Percentiles rank a stretch among this genome's conserved stretches.
phyloP scores from a whole-genome alignment of 352 stramenopile species.

The Phytophthora idaei region DNA sequence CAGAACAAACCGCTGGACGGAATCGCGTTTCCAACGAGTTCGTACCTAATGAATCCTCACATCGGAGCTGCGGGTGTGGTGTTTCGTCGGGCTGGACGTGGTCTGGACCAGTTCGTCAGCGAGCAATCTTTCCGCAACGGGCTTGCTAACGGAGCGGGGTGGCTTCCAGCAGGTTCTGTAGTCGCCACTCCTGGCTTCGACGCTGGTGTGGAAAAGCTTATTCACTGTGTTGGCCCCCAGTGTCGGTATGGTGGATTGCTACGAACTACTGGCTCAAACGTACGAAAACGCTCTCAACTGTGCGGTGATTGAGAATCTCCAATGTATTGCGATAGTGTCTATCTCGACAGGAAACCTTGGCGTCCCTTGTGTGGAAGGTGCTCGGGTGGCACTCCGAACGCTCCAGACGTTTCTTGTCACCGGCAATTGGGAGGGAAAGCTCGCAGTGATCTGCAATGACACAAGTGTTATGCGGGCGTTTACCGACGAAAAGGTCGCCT shows the following conservation, averaged over 20 bases:
- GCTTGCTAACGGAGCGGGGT: neutral
- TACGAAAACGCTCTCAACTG: neutral
- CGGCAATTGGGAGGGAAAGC: neutral
- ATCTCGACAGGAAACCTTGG: too few species aligned
- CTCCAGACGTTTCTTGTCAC: too few species aligned
- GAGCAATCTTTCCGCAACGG: neutral
- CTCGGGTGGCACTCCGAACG: too few species aligned
- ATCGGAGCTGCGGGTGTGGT: neutral
- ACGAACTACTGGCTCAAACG: neutral
- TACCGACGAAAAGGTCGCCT: neutral
- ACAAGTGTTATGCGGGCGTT: neutral
- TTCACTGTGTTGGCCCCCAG: neutral
- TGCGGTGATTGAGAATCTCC: neutral
- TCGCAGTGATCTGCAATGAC: neutral
- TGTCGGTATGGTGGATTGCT: neutral
- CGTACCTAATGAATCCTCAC: neutral
- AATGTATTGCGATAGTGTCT: neutral
- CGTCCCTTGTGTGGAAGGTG: too few species aligned
- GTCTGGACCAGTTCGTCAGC: neutral
- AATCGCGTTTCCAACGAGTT: neutral
- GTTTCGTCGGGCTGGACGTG: neutral
- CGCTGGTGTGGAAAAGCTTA: neutral
- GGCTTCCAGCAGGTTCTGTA: neutral
- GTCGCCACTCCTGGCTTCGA: neutral
- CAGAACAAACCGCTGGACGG: neutral